Base-by-base conservation (phyloP, 1,284 basidiomycete species). In the Vanrija sp. region DNA sequence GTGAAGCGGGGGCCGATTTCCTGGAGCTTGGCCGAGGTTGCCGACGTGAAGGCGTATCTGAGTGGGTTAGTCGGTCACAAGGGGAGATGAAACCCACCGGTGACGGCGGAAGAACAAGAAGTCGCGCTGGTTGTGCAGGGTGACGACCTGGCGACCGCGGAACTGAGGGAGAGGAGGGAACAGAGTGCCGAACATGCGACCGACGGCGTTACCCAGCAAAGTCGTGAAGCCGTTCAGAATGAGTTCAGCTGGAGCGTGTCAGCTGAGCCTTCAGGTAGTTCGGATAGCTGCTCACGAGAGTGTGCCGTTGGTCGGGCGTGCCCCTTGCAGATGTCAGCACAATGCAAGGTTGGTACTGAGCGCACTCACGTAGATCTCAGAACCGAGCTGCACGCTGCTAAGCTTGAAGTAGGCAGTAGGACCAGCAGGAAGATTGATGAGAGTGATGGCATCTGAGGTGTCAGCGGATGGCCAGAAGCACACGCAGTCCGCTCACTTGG, bases 1-100 rank as follows among this genome's bases (percentile, higher is more conserved):
- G 96, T 98, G 71, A 99, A 98, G 24, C 95, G 84, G 5, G 96
- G 96, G 0, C 96, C 96, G 58, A 98, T 99, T 75, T 99, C 96
- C 75, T 99, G 96, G 47, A 99, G 78, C 16, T 88, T 85, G 10
- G 97, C 93, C 69, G 91, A 94, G 62, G 93, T 91, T 6, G 86
- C 80, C 0, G 89, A 89, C 45, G 90, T 84, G 75, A 97, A 98
- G 41, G 91, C 89, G 73, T 97, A 97, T 64, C 92, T 91, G 53
- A 9, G 27, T 7, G 18, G 27, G 47, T 49, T 18, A 51, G 54
- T 5, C 8, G 6, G 24, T 54, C 43, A 31, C 27, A 25, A 4
- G 5, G 24, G 31, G 53, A 35, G 42, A n/a, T 18, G 38, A 42
- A 48, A 64, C 79, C 50, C 52, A 89, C 87, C 89, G 82, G 78